Evolutionary conservation across 2,329 filamentous ascomycete species (phyloP), one percentile per base, ranked within the genome.

Genomic region (Penicillium psychrosexuale): DNA sequence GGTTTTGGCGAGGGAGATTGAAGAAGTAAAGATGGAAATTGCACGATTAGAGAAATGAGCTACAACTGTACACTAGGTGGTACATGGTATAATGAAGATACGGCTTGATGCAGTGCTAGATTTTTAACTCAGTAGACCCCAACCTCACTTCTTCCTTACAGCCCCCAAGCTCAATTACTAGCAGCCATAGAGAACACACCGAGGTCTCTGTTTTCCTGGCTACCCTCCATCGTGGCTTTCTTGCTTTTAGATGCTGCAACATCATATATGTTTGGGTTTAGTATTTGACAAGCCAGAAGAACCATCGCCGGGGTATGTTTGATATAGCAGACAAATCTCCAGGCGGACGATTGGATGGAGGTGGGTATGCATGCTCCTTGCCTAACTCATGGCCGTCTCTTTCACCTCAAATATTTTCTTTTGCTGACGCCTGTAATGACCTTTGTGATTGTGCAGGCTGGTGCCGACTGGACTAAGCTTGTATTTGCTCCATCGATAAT

Each of bases 1-100:
- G 5, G 55, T 62, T 17, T 61, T 77, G 44, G 66, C 69, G 1
- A 65, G 62, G 50, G 73, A 77, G 51, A 67, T 75, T 7, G 74
- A 76, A 44, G 57, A 57, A 5, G 67, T 75, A 8, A 67, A 63
- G 54, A 66, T 61, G 58, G 72, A 75, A 38, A 64, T 64, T 47
- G 62, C 60, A 8, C 54, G 57, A 19, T 43, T 63, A 17, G 60
- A 55, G 11, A 55, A 57, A 42, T 64, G 53, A 56, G 19, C 8
- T 31, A 24, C 9, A n/a, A 9, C n/a, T 51, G 19, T 11, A 15
- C 36, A 19, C 8, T 3, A 30, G 11, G 22, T 22, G 15, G 46
- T n/a, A 44, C 7, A 34, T 33, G 34, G 4, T 31, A n/a, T 11
- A 40, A 31, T 31, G 9, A 31, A 17, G 22, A 27, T 28, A 19